Evolutionary conservation across 2,329 filamentous ascomycete species (phyloP).

Genomic region (Alternaria metachromatica): DNA sequence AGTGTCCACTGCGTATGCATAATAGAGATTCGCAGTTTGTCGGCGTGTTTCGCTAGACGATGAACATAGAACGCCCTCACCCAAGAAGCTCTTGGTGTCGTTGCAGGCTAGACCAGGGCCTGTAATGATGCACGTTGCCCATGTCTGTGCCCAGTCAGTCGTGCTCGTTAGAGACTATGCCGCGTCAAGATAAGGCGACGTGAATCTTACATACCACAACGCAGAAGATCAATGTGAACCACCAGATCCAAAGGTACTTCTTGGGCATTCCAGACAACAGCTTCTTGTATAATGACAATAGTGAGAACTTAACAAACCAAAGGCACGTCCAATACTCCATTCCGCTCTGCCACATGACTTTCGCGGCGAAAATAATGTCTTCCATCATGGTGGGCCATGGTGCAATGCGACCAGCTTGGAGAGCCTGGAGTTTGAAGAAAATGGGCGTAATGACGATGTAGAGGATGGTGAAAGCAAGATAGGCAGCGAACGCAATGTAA

Average conservation of each 20-base stretch:
- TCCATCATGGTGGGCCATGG: constrained; percentile 39
- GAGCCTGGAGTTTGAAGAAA: constrained; percentile 41
- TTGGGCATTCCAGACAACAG: constrained; percentile 42
- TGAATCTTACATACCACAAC: constrained; percentile 34
- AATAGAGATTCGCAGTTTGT: constrained; percentile 46
- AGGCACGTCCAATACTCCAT: constrained; percentile 50
- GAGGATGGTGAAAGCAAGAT: constrained; percentile 31
- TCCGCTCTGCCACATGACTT: constrained; percentile 50
- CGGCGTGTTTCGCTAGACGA: constrained; percentile 36
- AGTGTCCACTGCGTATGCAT: constrained; percentile 45
- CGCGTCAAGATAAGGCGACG: neutral
- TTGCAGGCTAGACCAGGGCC: constrained; percentile 46
- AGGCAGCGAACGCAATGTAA: constrained; percentile 35
- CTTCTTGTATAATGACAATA: constrained; percentile 50
- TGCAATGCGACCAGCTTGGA: constrained; percentile 25
- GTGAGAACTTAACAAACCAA: constrained; percentile 51
- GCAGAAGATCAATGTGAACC: constrained; percentile 44
- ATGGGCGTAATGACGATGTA: constrained; percentile 48
- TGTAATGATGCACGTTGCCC: constrained; percentile 48
- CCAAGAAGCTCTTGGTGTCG: constrained; percentile 36
- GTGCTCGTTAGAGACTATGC: neutral
- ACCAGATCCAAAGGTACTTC: constrained; percentile 47
- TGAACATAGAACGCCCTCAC: constrained; percentile 29
- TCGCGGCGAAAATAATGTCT: constrained; percentile 42
- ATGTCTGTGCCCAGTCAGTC: constrained; percentile 31